Conservation (phyloP, 495 filamentous ascomycete species). For the Wilcoxina mikolae region DNA sequence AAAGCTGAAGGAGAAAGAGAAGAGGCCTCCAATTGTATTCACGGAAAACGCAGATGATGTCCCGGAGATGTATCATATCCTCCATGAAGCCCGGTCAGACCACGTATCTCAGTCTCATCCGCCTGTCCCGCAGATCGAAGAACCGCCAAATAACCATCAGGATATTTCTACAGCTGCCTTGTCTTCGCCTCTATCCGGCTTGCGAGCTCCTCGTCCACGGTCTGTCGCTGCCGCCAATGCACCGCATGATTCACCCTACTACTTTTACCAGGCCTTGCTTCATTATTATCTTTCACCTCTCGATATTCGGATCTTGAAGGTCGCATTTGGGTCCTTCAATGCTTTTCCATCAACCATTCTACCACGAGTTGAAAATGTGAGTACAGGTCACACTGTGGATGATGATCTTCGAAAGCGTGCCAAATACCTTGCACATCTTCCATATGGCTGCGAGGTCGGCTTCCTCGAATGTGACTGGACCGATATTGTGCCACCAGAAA, state of each 20-base stretch:
- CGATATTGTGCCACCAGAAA: slow-evolving; percentile 62
- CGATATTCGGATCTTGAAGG: slow-evolving; percentile 88
- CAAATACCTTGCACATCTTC: slow-evolving; percentile 84
- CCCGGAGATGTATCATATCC: slow-evolving; percentile 41
- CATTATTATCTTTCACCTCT: slow-evolving; percentile 89
- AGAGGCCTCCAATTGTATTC: slow-evolving; percentile 37
- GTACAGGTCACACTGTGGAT: slow-evolving; percentile 79
- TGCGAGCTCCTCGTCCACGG: not conserved
- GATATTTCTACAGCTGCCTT: slow-evolving; percentile 25
- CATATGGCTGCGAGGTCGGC: slow-evolving; percentile 79
- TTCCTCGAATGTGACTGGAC: slow-evolving; percentile 98
- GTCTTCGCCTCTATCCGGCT: slow-evolving; percentile 32
- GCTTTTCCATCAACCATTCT: slow-evolving; percentile 79
- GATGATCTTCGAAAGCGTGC: slow-evolving; percentile 72
- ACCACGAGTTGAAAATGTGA: slow-evolving; percentile 81
- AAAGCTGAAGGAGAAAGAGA: slow-evolving; percentile 37
- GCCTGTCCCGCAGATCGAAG: slow-evolving; percentile 7
- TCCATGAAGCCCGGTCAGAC: slow-evolving; percentile 30
- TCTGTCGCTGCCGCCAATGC: not conserved
- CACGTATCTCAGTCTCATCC: slow-evolving; percentile 15
- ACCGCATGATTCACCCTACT: slow-evolving; percentile 41
- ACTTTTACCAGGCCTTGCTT: slow-evolving; percentile 78
- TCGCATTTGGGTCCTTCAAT: slow-evolving; percentile 71
- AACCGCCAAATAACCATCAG: no score
- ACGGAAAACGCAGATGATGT: slow-evolving; percentile 34